Base-by-base conservation (phyloP, 306 rosid species). In the Trifolium pratense region DNA sequence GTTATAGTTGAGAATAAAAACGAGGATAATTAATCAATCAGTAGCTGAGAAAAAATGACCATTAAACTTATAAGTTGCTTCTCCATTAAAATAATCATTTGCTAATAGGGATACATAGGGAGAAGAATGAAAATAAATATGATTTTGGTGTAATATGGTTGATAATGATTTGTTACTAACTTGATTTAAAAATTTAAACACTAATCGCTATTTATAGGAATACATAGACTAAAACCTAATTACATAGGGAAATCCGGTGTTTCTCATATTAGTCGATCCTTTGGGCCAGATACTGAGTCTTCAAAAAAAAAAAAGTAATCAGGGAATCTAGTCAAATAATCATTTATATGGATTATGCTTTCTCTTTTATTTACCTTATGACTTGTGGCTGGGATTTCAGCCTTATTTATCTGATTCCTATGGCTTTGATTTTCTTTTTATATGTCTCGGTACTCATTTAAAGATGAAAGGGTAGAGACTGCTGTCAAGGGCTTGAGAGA, bases 391-490 rank as follows among this genome's bases (percentile, higher is more conserved):
- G 69, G 40, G 26, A 56, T 71, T 73, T 74, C 45, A 52, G 34
- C 62, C 39, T 45, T 76, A 18, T 55, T 68, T 55, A 65, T 68
- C 75, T 68, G 46, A 65, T 58, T 74, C 74, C 23, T 40, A 3
- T 53, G 15, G 37, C 71, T 55, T 7, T 68, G 7, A 13, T 56
- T 64, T 64, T 64, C 40, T 57, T 9, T 75, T 37, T 61, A 9
- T 45, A 64, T 80, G 46, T 13, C 16, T 66, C 66, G 71, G 53
- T 71, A 43, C 79, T 68, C 46, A 58, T 48, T 74, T 61, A 56
- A 17, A 93, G 97, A 66, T 69, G 90, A 91, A 71, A 82, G 90
- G 78, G 96, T 93, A 45, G 84, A 88, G 72, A 78, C 86, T 76
- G 80, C 89, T 76, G 89, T 91, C 29, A 86, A 76, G 79, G 72